Evolutionary conservation across 176 grass and related monocot species (phyloP).

Genomic region (Alloteropsis semialata): DNA sequence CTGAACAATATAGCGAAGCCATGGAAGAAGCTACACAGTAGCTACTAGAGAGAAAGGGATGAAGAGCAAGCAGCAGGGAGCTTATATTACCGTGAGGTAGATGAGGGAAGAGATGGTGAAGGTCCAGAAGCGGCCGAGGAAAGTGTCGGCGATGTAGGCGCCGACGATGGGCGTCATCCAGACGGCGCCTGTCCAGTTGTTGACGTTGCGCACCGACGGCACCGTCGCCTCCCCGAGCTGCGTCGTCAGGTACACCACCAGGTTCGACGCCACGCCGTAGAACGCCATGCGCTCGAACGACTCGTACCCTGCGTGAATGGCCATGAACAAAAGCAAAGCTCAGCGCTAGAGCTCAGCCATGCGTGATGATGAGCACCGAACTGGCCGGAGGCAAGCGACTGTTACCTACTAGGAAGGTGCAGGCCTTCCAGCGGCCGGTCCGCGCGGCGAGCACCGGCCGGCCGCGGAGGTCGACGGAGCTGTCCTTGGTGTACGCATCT

Average conservation of each 20-base stretch:
- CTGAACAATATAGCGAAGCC: no score
- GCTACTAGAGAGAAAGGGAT: not conserved
- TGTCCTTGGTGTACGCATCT: conserved; percentile 50
- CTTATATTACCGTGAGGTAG: conserved; percentile 58
- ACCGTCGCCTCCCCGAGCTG: conserved; percentile 68
- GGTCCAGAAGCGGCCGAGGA: conserved; percentile 79
- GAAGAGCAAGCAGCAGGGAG: no score
- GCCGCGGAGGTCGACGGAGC: conserved; percentile 64
- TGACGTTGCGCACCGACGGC: conserved; percentile 68
- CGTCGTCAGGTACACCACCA: conserved; percentile 80
- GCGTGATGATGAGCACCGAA: not conserved
- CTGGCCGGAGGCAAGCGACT: not conserved
- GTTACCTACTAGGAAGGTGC: conserved; percentile 70
- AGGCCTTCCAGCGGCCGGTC: conserved; percentile 79
- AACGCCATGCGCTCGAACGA: conserved; percentile 87
- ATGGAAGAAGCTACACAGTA: not conserved
- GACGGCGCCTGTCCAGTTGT: conserved; percentile 74
- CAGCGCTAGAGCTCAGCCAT: not conserved
- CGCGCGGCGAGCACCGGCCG: conserved; percentile 42
- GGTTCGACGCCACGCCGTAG: conserved; percentile 78
- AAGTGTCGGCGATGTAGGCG: conserved; percentile 75
- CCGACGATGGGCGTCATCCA: conserved; percentile 76
- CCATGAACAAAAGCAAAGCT: not conserved
- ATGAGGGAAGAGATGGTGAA: conserved; percentile 78
- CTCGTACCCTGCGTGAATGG: conserved; percentile 47